phyloP scores from a whole-genome alignment of 345 rosid genomes.

The Eucalyptus regnans region DNA sequence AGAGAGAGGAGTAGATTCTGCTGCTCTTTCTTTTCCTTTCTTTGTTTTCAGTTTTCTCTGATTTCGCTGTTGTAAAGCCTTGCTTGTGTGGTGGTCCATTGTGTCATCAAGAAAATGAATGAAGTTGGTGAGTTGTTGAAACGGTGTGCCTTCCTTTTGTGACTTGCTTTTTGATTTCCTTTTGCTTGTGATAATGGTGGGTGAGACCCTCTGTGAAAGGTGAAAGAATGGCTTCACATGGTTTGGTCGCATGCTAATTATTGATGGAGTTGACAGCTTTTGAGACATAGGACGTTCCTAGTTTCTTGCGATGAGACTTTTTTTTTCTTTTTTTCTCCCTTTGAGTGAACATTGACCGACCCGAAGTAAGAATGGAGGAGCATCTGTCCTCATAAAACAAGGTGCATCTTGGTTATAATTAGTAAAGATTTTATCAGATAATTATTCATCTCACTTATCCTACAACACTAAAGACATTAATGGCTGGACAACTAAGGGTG shows the following conservation, averaged over 20 bases:
- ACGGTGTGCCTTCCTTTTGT: neutral
- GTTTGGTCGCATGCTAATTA: neutral
- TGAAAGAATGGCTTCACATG: neutral
- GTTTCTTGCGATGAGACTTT: neutral
- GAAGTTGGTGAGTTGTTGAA: neutral
- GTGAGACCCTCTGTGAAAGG: neutral
- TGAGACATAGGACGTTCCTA: neutral
- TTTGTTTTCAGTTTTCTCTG: neutral
- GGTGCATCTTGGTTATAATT: neutral
- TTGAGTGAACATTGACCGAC: neutral
- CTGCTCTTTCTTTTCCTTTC: neutral
- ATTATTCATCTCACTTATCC: neutral
- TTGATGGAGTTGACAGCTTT: neutral
- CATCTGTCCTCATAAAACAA: neutral
- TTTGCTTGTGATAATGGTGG: neutral
- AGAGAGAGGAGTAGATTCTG: neutral
- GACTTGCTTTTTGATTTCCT: neutral
- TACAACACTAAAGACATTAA: neutral
- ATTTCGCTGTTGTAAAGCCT: conserved; percentile 1
- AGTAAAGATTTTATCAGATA: neutral
- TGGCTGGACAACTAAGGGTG: neutral
- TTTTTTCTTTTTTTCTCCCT: neutral
- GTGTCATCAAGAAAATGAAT: neutral
- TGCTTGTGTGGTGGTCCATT: neutral
- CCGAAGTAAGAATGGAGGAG: neutral